phyloP scores from a whole-genome alignment of 371 early-diverging fungal species.

The Rhizopus arrhizus region DNA sequence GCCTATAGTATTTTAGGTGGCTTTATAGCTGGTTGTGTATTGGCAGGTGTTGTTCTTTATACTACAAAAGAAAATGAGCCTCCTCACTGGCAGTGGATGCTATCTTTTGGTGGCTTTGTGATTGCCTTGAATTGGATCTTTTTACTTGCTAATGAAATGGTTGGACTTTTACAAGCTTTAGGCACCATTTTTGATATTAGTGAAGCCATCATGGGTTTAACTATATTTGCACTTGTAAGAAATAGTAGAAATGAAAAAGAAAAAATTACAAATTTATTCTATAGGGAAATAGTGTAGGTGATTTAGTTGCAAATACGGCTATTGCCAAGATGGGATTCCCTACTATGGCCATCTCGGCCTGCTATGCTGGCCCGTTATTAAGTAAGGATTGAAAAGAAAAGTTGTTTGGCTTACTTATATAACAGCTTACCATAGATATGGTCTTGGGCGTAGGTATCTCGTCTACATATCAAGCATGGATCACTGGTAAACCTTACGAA shows the following conservation, averaged over 20 bases:
- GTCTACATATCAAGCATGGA: slow-evolving; percentile 56
- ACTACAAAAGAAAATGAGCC: slow-evolving; percentile 28
- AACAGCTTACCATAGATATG: slow-evolving; percentile 48
- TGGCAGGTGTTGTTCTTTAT: slow-evolving; percentile 19
- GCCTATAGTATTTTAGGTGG: slow-evolving; percentile 13
- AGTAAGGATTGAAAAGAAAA: slow-evolving; percentile 45
- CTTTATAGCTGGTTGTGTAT: slow-evolving; percentile 35
- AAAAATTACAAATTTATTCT: too few relatives aligned
- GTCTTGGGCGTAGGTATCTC: slow-evolving; percentile 76
- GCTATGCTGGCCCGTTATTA: slow-evolving; percentile 82
- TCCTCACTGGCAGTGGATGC: slow-evolving; percentile 47
- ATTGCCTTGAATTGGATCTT: slow-evolving; percentile 80
- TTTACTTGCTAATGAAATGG: slow-evolving; percentile 78
- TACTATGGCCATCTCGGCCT: slow-evolving; percentile 83
- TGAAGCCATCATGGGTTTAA: slow-evolving; percentile 82
- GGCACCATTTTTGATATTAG: slow-evolving; percentile 75
- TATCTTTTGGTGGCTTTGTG: slow-evolving; percentile 72
- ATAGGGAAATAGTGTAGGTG: slow-evolving; percentile 82
- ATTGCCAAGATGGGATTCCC: slow-evolving; percentile 85
- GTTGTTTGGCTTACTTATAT: too few relatives aligned
- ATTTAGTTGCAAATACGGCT: slow-evolving; percentile 83
- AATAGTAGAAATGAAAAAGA: too few relatives aligned
- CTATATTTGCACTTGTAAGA: slow-evolving; percentile 77
- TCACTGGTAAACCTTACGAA: slow-evolving; percentile 43
- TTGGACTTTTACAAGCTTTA: slow-evolving; percentile 75